Base-by-base conservation (phyloP, 192 early-diverging fungal species). In the Oehlia diaphana region DNA sequence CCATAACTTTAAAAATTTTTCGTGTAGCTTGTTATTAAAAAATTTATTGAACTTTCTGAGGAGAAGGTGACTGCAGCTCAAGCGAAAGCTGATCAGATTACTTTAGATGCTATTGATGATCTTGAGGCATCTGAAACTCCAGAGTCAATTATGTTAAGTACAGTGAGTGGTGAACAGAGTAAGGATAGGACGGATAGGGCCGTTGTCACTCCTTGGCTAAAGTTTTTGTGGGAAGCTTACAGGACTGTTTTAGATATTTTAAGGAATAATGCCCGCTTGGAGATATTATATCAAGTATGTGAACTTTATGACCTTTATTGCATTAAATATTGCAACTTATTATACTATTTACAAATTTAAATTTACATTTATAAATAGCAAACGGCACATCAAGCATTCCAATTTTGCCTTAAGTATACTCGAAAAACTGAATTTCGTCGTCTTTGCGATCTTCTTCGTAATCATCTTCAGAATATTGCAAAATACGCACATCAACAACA, bases 221-320 rank as follows among this genome's bases (percentile, higher is more conserved):
- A 96, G 87, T 98, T 99, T 87, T 90, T 99, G 81, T 99, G 98
- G 98, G 98, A 99, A 88, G 94, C 94, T n/a, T 99, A 99, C 88
- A 90, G 98, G 72, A 99, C 96, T 78, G 93, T 96, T 62, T 90
- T 99, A 65, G 97, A 99, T 82, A 96, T 96, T 69, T 85, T 99
- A 84, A 90, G 97, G 80, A 98, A 99, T 92, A 99, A 99, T 81
- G 91, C 93, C 78, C 91, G 96, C 50, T 90, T 99, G 63, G 98
- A 99, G 87, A 84, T 89, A 9, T 89, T 98, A 50, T 99, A 99
- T 90, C 97, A 99, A 86, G 85, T 74, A 72, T 16, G 31, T 79
- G 42, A 58, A 9, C 19, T 33, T 64, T 35, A 67, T 66, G 35
- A 31, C 31, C 31, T 31, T 31, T 31, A 31, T 31, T 64, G 2